Conservation (phyloP, 495 filamentous ascomycete species). For the Aspergillus nidulans region DNA sequence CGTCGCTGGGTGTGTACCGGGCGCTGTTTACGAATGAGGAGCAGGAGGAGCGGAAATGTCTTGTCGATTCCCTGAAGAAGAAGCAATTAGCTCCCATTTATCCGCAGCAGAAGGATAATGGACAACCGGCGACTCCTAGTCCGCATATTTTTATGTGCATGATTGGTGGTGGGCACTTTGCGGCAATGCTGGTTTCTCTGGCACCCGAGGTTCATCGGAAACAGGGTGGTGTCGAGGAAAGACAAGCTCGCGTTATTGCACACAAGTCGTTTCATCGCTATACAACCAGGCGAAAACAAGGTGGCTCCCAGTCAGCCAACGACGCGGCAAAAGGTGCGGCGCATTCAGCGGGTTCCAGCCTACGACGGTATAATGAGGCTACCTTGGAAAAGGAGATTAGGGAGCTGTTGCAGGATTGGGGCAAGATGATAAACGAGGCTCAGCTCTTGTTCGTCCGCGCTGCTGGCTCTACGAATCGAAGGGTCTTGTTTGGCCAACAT, state of each 20-base stretch:
- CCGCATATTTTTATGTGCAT: conserved; percentile 95
- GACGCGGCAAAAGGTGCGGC: conserved; percentile 87
- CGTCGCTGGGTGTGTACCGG: conserved; percentile 78
- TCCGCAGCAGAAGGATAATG: conserved; percentile 38
- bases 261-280: conserved; percentile 99
- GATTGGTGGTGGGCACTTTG: conserved; percentile 97
- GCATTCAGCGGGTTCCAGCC: conserved; percentile 84
- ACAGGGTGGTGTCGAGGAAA: conserved; percentile 63
- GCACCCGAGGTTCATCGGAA: conserved; percentile 73
- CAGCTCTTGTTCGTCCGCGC: conserved; percentile 86
- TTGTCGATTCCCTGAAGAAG: conserved; percentile 61
- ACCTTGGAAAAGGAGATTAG: conserved; percentile 81
- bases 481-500: conserved; percentile 84
- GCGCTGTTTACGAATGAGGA: conserved; percentile 73
- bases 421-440: conserved; percentile 71
- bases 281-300: conserved; percentile 92
- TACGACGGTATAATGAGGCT: conserved; percentile 91
- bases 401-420: conserved; percentile 74
- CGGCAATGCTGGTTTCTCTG: conserved; percentile 88
- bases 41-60: conserved; percentile 53
- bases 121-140: conserved; percentile 50
- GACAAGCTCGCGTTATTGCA: conserved; percentile 78
- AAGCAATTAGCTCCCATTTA: conserved; percentile 70
- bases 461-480: conserved; percentile 76
- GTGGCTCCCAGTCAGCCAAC: conserved; percentile 88